Evolutionary conservation across 202 grass and related monocot species (phyloP), one percentile per base, ranked within the genome.

Genomic region (Zoysia matrella): DNA sequence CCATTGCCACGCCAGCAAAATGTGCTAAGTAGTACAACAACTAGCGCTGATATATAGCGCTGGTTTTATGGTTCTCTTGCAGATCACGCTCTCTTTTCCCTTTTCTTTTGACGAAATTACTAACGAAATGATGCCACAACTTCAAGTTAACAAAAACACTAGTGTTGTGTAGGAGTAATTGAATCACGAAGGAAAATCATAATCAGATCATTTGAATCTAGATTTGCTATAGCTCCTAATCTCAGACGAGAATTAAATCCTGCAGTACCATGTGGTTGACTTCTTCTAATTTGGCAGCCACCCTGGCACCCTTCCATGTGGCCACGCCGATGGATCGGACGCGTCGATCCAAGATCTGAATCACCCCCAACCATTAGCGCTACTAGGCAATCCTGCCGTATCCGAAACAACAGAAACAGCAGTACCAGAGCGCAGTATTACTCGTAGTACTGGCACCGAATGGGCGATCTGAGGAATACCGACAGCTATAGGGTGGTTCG

Each of bases 261-360:
- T 55, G 4, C 47, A 14, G 49, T 65, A 45, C 16, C 18, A 49
- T 67, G 43, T 58, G 13, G 44, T 68, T 83, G 81, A 83, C 81
- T 60, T 63, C 11, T 6, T 16, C 46, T 36, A 16, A 43, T 22
- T 2, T 30, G 7, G 2, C 6, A 22, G n/a, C 52, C 73, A 76
- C 73, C 44, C 64, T 70, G 47, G 45, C 53, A 52, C 22, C 10
- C 18, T 39, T 57, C 52, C 65, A 47, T 79, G 77, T 69, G 65
- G 41, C 43, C 44, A 39, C 22, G 15, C 43, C 3, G 54, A 46
- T 56, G 3, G 36, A 63, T 40, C 58, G 39, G 67, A 75, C 47
- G 56, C 44, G 3, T 48, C n/a, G 2, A 22, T 60, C 22, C 13
- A 3, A 77, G 55, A 75, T 75, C 73, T 61, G 46, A 75, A 75